phyloP scores from a whole-genome alignment of 2,329 filamentous ascomycete genomes.

The Fusarium succisae region DNA sequence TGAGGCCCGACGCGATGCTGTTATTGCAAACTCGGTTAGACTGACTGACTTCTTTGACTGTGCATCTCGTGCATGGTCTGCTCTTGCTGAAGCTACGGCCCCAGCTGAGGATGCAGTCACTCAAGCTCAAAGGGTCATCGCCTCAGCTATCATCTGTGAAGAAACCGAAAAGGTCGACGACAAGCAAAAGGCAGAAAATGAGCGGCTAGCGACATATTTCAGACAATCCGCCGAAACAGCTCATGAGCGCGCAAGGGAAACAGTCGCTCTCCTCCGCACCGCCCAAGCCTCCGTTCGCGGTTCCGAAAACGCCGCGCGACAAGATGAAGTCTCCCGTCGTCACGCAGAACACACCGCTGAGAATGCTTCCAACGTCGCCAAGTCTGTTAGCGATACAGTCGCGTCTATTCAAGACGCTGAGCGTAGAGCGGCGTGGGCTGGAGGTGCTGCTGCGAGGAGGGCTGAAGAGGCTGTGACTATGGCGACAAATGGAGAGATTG shows the following conservation, averaged over 20 bases:
- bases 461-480: constrained; percentile 20
- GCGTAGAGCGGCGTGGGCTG: constrained; percentile 4
- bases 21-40: neutral
- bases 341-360: constrained; percentile 12
- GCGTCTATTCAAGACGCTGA: constrained; percentile 16
- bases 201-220: constrained; percentile 5
- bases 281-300: constrained; percentile 14
- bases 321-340: constrained; percentile 6
- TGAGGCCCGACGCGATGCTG: constrained; percentile 9
- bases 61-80: constrained; percentile 20
- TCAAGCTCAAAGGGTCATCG: constrained; percentile 18
- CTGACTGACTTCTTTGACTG: constrained; percentile 21
- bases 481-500: constrained; percentile 18
- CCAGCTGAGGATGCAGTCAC: constrained; percentile 25
- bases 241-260: constrained; percentile 17
- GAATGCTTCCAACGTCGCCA: neutral
- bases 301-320: constrained; percentile 9
- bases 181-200: constrained; percentile 18
- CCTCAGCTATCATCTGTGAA: constrained; percentile 12
- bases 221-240: constrained; percentile 26
- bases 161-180: constrained; percentile 19
- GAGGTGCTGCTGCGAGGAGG: constrained; percentile 4
- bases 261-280: constrained; percentile 10
- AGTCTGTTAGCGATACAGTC: neutral
- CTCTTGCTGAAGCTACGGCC: constrained; percentile 16